Base-by-base conservation (phyloP, 1,284 basidiomycete species). In the Fomitopsis schrenkii region DNA sequence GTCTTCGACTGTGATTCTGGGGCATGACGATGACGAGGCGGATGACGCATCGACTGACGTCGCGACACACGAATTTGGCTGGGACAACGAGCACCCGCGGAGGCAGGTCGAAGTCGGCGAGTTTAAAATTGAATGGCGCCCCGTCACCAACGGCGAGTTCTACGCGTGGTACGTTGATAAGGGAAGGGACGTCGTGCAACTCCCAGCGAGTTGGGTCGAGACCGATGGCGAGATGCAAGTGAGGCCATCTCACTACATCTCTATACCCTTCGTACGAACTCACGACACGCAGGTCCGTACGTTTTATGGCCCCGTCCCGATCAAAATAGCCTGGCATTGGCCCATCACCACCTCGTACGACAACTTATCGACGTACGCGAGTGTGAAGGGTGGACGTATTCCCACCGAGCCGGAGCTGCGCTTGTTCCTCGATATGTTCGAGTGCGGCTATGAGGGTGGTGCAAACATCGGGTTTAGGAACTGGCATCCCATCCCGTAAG, bases 401-500 rank as follows among this genome's bases (percentile, higher is more conserved):
- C 97, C 97, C 0, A 95, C 93, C 7, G 94, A 97, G 72, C 80
- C 89, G 0, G 97, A 98, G 77, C 82, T 98, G 35, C 83, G 90
- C 15, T 75, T 90, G 10, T 95, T 97, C 80, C 82, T 79, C 67
- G 87, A 88, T 74, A 90, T 80, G 74, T 90, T 83, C 70, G 79
- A 83, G 59, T 83, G 81, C 55, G 87, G 88, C 8, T 88, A 82
- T 69, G 87, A 84, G 68, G 91, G 90, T 57, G 86, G 87, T 41
- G 84, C 87, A 15, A 98, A 98, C 71, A 74, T 89, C 50, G 96
- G 94, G 5, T 94, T 97, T 75, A 83, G 90, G 66, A 91, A 96
- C 75, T 98, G 97, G 94, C 95, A 98, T 70, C 94, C 94, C 28
- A 75, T 94, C 42, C 94, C 96, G 87, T 93, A 69, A 77, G 91